These are phyloP conservation scores for Aegilops tauschii DNA, from an alignment of 176 grass and related monocot genomes.

Conservation along the genomic window DNA sequence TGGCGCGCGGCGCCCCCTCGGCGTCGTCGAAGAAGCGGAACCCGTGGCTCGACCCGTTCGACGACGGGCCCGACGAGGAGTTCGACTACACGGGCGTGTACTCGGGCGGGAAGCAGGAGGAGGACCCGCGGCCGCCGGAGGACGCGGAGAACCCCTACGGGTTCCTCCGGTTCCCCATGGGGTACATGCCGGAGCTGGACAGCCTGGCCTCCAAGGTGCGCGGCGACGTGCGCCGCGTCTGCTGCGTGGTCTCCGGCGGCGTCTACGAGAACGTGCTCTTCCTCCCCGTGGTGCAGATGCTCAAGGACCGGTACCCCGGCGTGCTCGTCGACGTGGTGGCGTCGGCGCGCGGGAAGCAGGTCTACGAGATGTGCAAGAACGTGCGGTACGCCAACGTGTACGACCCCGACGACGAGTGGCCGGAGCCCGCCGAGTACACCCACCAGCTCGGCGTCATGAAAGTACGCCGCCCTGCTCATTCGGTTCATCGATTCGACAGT, in stretches of 20 bases:
- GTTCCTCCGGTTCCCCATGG: slow-evolving; percentile 79
- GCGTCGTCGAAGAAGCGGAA: slow-evolving; percentile 69
- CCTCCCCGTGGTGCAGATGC: slow-evolving; percentile 84
- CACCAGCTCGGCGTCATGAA: slow-evolving; percentile 85
- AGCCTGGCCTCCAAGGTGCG: slow-evolving; percentile 79
- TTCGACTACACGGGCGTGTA: slow-evolving; percentile 67
- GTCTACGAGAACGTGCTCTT: slow-evolving; percentile 98
- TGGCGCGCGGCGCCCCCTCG: not conserved
- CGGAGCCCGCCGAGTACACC: slow-evolving; percentile 72
- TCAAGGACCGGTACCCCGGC: slow-evolving; percentile 85
- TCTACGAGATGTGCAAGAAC: slow-evolving; percentile 95
- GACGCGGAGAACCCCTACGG: slow-evolving; percentile 74
- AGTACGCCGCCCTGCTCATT: slow-evolving; percentile 22
- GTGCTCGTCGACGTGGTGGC: slow-evolving; percentile 75
- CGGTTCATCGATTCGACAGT: not conserved
- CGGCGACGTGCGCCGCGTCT: slow-evolving; percentile 85
- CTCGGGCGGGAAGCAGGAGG: slow-evolving; percentile 80
- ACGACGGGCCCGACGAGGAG: slow-evolving; percentile 63
- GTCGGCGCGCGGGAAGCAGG: slow-evolving; percentile 74
- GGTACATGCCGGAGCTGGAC: slow-evolving; percentile 80
- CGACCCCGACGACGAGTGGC: slow-evolving; percentile 72
- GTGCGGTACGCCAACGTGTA: slow-evolving; percentile 73
- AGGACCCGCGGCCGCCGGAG: slow-evolving; percentile 78
- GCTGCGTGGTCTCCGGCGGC: slow-evolving; percentile 79
- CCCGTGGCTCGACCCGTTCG: slow-evolving; percentile 93